Evolutionary conservation across 2,329 filamentous ascomycete species (phyloP).

Genomic region (Colletotrichum echinochloae): DNA sequence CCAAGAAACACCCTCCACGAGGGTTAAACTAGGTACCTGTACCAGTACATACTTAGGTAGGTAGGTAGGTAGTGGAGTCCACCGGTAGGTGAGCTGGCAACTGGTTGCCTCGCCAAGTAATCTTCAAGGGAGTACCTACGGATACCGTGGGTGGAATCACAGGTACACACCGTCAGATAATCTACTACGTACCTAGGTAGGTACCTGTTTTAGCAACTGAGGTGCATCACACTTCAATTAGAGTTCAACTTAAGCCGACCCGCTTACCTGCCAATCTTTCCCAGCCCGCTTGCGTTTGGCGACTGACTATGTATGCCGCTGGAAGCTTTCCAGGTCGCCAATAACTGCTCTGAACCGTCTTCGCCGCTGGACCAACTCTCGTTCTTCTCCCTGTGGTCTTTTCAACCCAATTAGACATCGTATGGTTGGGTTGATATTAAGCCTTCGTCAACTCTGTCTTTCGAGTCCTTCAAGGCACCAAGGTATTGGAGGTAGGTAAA

Average conservation of each 20-base stretch:
- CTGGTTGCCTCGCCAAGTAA: too few species aligned
- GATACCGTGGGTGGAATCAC: too few species aligned
- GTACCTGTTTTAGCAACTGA: neutral
- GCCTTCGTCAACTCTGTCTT: neutral
- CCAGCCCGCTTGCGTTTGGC: conserved; percentile 7
- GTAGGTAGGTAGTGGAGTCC: too few species aligned
- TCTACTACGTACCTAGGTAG: too few species aligned
- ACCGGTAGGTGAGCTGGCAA: too few species aligned
- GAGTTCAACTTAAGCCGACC: neutral
- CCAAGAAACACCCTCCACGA: conserved; percentile 4
- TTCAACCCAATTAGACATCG: neutral
- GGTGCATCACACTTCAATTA: neutral
- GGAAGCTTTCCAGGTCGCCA: conserved; percentile 16
- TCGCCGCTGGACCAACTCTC: neutral
- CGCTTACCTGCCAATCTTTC: neutral
- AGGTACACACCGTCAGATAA: too few species aligned
- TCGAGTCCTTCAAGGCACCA: too few species aligned
- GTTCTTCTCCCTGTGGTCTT: neutral
- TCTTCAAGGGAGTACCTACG: too few species aligned
- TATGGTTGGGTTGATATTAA: neutral
- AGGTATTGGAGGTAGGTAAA: too few species aligned
- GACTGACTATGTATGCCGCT: neutral
- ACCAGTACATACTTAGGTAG: too few species aligned
- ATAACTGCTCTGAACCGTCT: neutral
- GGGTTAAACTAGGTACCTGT: too few species aligned